A percentile compares a stretch with the other conserved stretches of the same genome.
These are phyloP conservation scores for Cucurbita maxima DNA, from an alignment of 306 rosid species.

Conservation along the genomic window DNA sequence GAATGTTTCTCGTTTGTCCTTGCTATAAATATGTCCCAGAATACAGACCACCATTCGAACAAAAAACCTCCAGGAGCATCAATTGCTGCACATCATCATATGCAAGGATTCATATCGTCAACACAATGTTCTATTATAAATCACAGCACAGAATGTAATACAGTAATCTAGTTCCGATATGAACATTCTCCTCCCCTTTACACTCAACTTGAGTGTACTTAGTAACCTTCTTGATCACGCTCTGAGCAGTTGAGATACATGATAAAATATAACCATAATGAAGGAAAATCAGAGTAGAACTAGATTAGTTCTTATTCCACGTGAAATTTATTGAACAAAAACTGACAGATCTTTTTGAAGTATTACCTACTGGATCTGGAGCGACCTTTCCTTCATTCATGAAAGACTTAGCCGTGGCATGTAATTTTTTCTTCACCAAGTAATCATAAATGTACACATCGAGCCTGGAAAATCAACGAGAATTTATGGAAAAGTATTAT, in stretches of 20 bases:
- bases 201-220: neutral
- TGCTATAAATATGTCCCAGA: conserved; percentile 87
- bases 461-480: conserved; percentile 41
- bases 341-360: neutral
- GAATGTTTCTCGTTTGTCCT: conserved; percentile 93
- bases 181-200: neutral
- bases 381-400: conserved; percentile 93
- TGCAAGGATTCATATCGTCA: conserved; percentile 1
- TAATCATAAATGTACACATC: conserved; percentile 93
- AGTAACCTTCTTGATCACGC: neutral
- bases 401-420: conserved; percentile 82
- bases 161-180: neutral
- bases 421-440: conserved; percentile 80
- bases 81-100: conserved; percentile 51
- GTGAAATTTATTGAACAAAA: neutral
- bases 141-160: neutral
- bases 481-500: neutral
- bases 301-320: neutral
- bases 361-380: conserved; percentile 90
- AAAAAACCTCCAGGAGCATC: conserved; percentile 98
- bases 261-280: neutral
- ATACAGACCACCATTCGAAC: conserved; percentile 98
- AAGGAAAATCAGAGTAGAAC: neutral
- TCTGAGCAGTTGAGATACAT: neutral
- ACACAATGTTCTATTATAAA: neutral